These are phyloP conservation scores for Fraxinus dipetala DNA, from an alignment of 305 asterid genomes.

Conservation along the genomic window DNA sequence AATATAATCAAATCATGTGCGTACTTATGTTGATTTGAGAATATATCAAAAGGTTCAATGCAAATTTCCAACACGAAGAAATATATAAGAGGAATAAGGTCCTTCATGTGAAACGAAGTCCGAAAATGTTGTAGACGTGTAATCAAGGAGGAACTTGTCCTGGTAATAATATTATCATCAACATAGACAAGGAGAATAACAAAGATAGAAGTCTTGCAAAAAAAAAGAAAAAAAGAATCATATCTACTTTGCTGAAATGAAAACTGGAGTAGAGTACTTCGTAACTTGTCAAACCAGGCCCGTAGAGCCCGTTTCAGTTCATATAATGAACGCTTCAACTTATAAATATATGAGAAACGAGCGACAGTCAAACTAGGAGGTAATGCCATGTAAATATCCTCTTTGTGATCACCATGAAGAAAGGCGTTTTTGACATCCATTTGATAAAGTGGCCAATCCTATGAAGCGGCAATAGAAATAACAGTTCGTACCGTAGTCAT, in stretches of 20 bases:
- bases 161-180: not conserved
- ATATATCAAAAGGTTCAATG: not conserved
- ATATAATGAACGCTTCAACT: not conserved
- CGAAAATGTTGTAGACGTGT: not conserved
- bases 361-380: not conserved
- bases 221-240: not conserved
- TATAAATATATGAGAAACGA: not conserved
- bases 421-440: not conserved
- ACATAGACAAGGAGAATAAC: not conserved
- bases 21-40: not conserved
- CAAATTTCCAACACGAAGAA: not conserved
- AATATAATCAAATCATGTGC: not conserved
- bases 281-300: not conserved
- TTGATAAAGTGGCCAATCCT: not conserved
- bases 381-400: not conserved
- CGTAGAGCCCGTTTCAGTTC: not conserved
- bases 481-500: not conserved
- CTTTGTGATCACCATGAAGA: not conserved
- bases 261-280: not conserved
- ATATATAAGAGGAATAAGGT: not conserved
- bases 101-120: not conserved
- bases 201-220: not conserved
- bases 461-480: not conserved
- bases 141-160: not conserved
- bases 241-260: not conserved